phyloP scores from a whole-genome alignment of 495 filamentous ascomycete genomes.

The Oidiodendron maius region DNA sequence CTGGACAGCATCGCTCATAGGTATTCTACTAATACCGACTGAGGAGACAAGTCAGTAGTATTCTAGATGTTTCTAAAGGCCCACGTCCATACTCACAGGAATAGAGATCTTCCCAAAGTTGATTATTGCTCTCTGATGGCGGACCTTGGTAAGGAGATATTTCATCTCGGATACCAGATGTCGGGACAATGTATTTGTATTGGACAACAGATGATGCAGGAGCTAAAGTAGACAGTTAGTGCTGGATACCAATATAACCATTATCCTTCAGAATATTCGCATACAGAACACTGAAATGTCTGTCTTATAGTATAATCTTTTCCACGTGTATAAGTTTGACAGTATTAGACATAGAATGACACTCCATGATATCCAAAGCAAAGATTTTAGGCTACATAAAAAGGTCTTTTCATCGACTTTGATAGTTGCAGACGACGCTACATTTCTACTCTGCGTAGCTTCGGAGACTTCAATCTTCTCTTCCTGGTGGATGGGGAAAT shows the following conservation, averaged over 20 bases:
- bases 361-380: slow-evolving; percentile 7
- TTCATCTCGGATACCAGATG: background rate
- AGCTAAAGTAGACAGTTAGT: background rate
- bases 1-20: slow-evolving; percentile 14
- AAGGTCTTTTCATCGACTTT: background rate
- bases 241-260: background rate
- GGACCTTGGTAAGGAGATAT: slow-evolving; percentile 5
- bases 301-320: background rate
- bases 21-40: slow-evolving; percentile 19
- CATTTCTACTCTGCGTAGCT: background rate
- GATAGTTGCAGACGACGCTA: background rate
- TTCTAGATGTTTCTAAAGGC: background rate
- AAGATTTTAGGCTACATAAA: background rate
- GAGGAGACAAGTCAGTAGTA: background rate
- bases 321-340: slow-evolving; percentile 2
- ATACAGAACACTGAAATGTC: background rate
- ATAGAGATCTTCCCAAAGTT: slow-evolving; percentile 18
- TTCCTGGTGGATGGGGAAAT: background rate
- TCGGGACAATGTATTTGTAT: background rate
- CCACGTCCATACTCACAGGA: slow-evolving; percentile 8
- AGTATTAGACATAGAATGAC: slow-evolving; percentile 1
- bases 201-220: background rate
- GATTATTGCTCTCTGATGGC: slow-evolving; percentile 2
- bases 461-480: background rate
- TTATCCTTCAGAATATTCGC: background rate